phyloP scores from a whole-genome alignment of 1,139 yeast species.

The Yamadazyma oceani region DNA sequence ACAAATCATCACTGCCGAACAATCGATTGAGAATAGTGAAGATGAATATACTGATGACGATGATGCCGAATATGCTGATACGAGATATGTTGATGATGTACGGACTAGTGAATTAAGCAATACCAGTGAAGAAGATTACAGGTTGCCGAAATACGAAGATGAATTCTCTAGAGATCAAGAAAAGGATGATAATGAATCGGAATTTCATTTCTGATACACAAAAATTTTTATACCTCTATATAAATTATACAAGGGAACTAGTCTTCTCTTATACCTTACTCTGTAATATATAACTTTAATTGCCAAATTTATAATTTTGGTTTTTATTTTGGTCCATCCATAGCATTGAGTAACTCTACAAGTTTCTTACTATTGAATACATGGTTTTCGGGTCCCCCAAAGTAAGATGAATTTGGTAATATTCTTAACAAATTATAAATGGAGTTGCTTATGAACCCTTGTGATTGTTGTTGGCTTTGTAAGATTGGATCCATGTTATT shows the following conservation, averaged over 20 bases:
- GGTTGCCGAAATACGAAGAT: conserved; percentile 18
- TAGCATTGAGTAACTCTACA: conserved; percentile 37
- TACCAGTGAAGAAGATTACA: conserved; percentile 9
- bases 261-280: not conserved
- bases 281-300: not conserved
- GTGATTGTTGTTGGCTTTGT: conserved; percentile 10
- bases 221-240: not conserved
- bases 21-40: conserved; percentile 20
- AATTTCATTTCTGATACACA: conserved; percentile 18
- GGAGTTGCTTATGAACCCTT: conserved; percentile 50
- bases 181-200: conserved; percentile 18
- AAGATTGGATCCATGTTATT: conserved; percentile 6
- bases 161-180: conserved; percentile 9
- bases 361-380: conserved; percentile 41
- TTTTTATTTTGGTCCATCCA: conserved; percentile 10
- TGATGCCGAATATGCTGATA: conserved; percentile 12
- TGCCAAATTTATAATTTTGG: too few species aligned
- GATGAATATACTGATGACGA: conserved; percentile 14
- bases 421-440: conserved; percentile 52
- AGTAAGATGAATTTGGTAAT: conserved; percentile 52
- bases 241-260: not conserved
- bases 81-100: conserved; percentile 15
- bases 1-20: conserved; percentile 45
- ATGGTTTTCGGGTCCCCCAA: conserved; percentile 41
- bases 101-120: conserved; percentile 15